A percentile compares a stretch with the other conserved stretches of the same genome.
phyloP scores from a whole-genome alignment of 257 asterid species.

The Fraxinus cuspidata region DNA sequence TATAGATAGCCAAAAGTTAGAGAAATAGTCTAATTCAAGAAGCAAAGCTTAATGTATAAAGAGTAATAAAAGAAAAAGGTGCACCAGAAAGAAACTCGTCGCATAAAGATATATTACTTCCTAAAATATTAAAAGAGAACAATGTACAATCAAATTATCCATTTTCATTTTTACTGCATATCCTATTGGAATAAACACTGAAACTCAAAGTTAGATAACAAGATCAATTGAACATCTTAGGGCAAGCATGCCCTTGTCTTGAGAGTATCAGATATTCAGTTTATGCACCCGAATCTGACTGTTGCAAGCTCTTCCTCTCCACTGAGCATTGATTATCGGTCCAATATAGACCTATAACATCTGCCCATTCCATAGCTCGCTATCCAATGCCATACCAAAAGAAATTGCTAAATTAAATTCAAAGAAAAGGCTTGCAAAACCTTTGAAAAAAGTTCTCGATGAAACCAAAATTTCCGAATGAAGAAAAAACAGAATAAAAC shows the following conservation, averaged over 20 bases:
- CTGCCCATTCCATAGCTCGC: not conserved
- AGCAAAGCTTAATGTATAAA: too few species aligned
- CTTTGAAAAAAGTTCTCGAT: too few species aligned
- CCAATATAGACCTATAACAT: not conserved
- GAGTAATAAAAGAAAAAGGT: not conserved
- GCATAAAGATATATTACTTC: too few species aligned
- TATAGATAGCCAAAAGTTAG: not conserved
- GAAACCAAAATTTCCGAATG: too few species aligned
- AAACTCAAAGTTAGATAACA: not conserved
- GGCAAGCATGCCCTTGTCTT: not conserved
- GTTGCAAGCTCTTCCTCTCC: not conserved
- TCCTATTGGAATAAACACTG: not conserved
- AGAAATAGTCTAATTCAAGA: not conserved
- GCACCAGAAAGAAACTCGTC: not conserved
- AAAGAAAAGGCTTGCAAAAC: too few species aligned
- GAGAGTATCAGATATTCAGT: not conserved
- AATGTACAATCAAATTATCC: not conserved
- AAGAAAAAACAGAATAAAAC: too few species aligned
- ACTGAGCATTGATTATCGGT: not conserved
- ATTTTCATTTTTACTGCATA: not conserved
- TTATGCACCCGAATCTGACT: not conserved
- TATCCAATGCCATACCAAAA: not conserved
- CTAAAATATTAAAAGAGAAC: not conserved
- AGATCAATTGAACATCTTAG: not conserved
- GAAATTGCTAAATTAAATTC: not conserved